Evolutionary conservation across 2,329 filamentous ascomycete species (phyloP).

Genomic region (Teratosphaeria gauchensis): DNA sequence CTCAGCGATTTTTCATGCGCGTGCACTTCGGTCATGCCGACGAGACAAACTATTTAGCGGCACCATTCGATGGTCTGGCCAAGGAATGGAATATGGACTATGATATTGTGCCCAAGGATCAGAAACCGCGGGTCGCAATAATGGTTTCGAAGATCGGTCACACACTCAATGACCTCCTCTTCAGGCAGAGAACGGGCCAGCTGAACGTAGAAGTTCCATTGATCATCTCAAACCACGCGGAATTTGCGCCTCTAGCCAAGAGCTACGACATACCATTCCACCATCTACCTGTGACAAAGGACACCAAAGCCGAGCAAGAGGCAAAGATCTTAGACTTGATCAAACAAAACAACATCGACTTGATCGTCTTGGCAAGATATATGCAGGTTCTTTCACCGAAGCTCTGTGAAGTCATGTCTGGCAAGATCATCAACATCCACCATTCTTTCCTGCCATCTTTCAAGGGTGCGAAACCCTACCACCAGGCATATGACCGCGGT

Average conservation of each 20-base stretch:
- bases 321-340: slow-evolving; percentile 60
- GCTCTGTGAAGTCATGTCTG: slow-evolving; percentile 69
- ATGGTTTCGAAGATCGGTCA: slow-evolving; percentile 88
- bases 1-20: slow-evolving; percentile 77
- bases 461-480: slow-evolving; percentile 82
- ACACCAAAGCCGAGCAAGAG: slow-evolving; percentile 69
- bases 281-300: slow-evolving; percentile 69
- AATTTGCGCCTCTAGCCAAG: slow-evolving; percentile 58
- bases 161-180: slow-evolving; percentile 75
- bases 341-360: slow-evolving; percentile 58
- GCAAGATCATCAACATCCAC: slow-evolving; percentile 86
- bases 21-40: slow-evolving; percentile 63
- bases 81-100: slow-evolving; percentile 59
- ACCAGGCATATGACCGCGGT: slow-evolving; percentile 75
- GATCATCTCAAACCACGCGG: slow-evolving; percentile 74
- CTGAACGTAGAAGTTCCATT: slow-evolving; percentile 65
- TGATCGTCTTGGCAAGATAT: slow-evolving; percentile 73
- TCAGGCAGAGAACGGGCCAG: slow-evolving; percentile 65
- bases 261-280: slow-evolving; percentile 71
- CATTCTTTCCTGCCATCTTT: slow-evolving; percentile 79
- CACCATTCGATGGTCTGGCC: slow-evolving; percentile 53
- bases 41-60: slow-evolving; percentile 40
- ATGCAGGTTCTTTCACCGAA: slow-evolving; percentile 76
- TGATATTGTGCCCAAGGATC: slow-evolving; percentile 56
- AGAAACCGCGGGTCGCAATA: slow-evolving; percentile 69